phyloP scores from a whole-genome alignment of 169 alveolate species.

The Plasmodium billcollinsi region DNA sequence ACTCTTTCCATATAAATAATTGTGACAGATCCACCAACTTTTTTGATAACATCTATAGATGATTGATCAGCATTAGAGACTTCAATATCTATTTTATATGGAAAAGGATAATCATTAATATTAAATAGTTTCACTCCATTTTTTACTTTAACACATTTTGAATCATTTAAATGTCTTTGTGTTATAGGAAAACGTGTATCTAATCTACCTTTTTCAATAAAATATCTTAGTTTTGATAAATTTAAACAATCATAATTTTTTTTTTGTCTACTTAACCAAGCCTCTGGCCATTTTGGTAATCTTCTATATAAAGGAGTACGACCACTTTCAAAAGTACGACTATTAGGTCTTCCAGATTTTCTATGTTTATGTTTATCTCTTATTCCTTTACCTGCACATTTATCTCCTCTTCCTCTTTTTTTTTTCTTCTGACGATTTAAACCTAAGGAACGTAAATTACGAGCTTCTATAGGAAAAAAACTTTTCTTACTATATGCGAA shows the following conservation, averaged over 20 bases:
- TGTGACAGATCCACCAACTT: slow-evolving; percentile 90
- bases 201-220: slow-evolving; percentile 89
- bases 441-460: slow-evolving; percentile 86
- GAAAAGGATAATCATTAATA: slow-evolving; percentile 92
- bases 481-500: slow-evolving; percentile 86
- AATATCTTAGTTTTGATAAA: slow-evolving; percentile 86
- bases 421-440: slow-evolving; percentile 81
- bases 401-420: slow-evolving; percentile 88
- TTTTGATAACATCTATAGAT: slow-evolving; percentile 88
- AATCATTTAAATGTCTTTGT: slow-evolving; percentile 91
- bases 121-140: slow-evolving; percentile 89
- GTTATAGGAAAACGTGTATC: slow-evolving; percentile 91
- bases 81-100: slow-evolving; percentile 91
- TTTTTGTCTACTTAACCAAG: slow-evolving; percentile 86
- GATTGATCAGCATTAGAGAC: slow-evolving; percentile 93
- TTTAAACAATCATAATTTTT: slow-evolving; percentile 85
- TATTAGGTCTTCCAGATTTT: slow-evolving; percentile 85
- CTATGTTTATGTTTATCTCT: slow-evolving; percentile 82
- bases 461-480: slow-evolving; percentile 88
- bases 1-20: slow-evolving; percentile 89
- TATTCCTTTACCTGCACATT: slow-evolving; percentile 87
- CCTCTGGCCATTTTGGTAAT: slow-evolving; percentile 89
- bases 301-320: slow-evolving; percentile 87
- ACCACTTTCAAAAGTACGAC: slow-evolving; percentile 89
- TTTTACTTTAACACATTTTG: slow-evolving; percentile 87